phyloP scores from a whole-genome alignment of 1,139 yeast species.

The Yamadazyma buinensis region DNA sequence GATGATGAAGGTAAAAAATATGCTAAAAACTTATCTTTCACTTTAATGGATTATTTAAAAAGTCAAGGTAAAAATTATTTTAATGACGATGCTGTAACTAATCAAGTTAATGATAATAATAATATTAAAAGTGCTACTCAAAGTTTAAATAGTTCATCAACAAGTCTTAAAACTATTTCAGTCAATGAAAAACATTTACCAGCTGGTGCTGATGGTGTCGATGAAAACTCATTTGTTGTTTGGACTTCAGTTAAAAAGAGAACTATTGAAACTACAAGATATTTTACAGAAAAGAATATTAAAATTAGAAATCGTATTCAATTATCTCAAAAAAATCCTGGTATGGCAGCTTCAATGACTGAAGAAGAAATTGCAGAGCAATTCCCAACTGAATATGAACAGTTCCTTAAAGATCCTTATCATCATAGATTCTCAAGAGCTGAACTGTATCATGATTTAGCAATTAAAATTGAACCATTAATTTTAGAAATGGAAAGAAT shows the following conservation, averaged over 20 bases:
- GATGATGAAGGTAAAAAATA: slow-evolving; percentile 56
- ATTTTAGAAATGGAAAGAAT: slow-evolving; percentile 90
- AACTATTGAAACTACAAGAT: slow-evolving; percentile 74
- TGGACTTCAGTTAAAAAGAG: slow-evolving; percentile 93
- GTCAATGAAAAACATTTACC: slow-evolving; percentile 39
- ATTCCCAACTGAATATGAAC: slow-evolving; percentile 69
- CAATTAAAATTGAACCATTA: slow-evolving; percentile 89
- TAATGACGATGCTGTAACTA: slow-evolving; percentile 3
- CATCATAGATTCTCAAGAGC: slow-evolving; percentile 91
- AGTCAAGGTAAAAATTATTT: slow-evolving; percentile 28
- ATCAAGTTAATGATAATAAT: slow-evolving; percentile 6
- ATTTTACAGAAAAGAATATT: slow-evolving; percentile 57
- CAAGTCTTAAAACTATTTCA: slow-evolving; percentile 16
- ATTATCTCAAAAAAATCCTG: slow-evolving; percentile 85
- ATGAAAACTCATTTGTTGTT: slow-evolving; percentile 57
- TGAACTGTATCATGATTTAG: slow-evolving; percentile 93
- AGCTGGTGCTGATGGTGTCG: slow-evolving; percentile 46
- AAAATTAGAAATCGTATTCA: slow-evolving; percentile 73
- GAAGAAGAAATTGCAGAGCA: slow-evolving; percentile 53
- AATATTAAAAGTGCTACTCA: no score
- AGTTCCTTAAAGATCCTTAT: slow-evolving; percentile 74
- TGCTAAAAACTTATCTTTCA: slow-evolving; percentile 41
- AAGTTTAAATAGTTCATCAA: slow-evolving; percentile 6
- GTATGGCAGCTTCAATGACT: slow-evolving; percentile 71
- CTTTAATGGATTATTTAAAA: slow-evolving; percentile 34